phyloP scores from a whole-genome alignment of 495 filamentous ascomycete genomes.

The Aeminium ludgeri region DNA sequence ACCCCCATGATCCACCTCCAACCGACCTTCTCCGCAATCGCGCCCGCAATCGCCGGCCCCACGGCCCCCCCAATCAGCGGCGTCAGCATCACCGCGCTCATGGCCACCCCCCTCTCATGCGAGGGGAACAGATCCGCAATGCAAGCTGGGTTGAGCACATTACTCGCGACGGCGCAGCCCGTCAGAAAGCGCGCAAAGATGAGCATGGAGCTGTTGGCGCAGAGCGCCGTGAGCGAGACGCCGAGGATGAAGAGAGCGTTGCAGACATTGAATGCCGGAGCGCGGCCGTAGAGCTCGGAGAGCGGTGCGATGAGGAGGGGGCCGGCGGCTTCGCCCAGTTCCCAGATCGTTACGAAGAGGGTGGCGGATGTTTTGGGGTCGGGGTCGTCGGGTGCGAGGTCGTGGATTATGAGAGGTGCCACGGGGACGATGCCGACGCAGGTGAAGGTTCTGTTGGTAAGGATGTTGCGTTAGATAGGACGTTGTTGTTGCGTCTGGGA shows the following conservation, averaged over 20 bases:
- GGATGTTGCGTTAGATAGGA: no score
- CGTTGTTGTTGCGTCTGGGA: not conserved
- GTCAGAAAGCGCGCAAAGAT: conserved; percentile 34
- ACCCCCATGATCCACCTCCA: conserved; percentile 16
- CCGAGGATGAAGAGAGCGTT: conserved; percentile 35
- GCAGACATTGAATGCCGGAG: conserved; percentile 34
- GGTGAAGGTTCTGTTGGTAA: conserved; percentile 33
- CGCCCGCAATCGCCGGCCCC: conserved; percentile 18
- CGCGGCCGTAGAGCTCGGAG: conserved; percentile 38
- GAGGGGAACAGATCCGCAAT: conserved; percentile 40
- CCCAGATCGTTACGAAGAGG: conserved; percentile 39
- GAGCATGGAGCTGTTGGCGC: conserved; percentile 27
- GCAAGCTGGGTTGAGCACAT: conserved; percentile 41
- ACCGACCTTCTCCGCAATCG: conserved; percentile 8
- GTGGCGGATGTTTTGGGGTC: conserved; percentile 26
- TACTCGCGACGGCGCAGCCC: conserved; percentile 34
- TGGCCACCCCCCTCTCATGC: conserved; percentile 34
- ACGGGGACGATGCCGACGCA: conserved; percentile 40
- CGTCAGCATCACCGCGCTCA: conserved; percentile 41
- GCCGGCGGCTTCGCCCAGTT: conserved; percentile 33
- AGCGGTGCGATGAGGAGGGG: conserved; percentile 43
- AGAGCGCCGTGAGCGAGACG: conserved; percentile 29
- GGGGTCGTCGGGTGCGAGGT: conserved; percentile 28
- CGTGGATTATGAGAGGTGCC: conserved; percentile 31
- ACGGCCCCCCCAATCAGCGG: conserved; percentile 33